Percentiles rank a stretch among this genome's conserved stretches.
Evolutionary conservation across 2,329 filamentous ascomycete species (phyloP).

Genomic region (Niveomyces coronatus): DNA sequence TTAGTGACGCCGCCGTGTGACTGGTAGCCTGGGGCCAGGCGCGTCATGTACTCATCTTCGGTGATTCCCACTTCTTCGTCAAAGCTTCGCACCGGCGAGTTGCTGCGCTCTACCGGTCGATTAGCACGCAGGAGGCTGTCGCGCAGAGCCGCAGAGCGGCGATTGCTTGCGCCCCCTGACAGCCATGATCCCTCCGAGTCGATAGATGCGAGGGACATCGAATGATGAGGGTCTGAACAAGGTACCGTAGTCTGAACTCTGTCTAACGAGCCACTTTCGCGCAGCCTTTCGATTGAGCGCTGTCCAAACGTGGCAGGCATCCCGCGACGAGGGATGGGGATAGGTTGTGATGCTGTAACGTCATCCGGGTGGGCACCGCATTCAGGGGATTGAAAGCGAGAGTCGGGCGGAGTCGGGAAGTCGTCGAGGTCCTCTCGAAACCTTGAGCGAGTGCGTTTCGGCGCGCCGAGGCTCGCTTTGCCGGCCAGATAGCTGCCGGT

Average conservation of each 20-base stretch:
- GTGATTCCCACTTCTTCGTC: conserved; percentile 53
- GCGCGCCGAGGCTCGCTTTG: conserved; percentile 35
- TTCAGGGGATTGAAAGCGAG: conserved; percentile 69
- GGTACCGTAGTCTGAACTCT: conserved; percentile 15
- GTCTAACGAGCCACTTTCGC: background rate
- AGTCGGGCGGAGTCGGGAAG: conserved; percentile 77
- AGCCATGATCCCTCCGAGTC: conserved; percentile 97
- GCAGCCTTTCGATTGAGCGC: conserved; percentile 24
- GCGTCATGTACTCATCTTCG: conserved; percentile 67
- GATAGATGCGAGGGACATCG: conserved; percentile 83
- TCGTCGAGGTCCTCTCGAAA: conserved; percentile 91
- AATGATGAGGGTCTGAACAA: conserved; percentile 55
- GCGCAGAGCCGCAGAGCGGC: conserved; percentile 36
- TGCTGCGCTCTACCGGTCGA: conserved; percentile 21
- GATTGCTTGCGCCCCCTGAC: conserved; percentile 55
- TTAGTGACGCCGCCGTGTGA: conserved; percentile 16
- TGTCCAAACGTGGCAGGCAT: conserved; percentile 38
- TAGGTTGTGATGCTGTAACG: conserved; percentile 14
- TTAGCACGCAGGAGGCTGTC: conserved; percentile 26
- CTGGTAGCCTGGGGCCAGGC: conserved; percentile 21
- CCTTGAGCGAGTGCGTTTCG: conserved; percentile 76
- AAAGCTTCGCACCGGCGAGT: conserved; percentile 32
- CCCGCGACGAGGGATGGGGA: conserved; percentile 21
- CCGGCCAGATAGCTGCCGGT: conserved; percentile 11
- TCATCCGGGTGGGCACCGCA: conserved; percentile 22